These are phyloP conservation scores for Oryza rufipogon DNA, from an alignment of 176 grass and related monocot species.

Conservation along the genomic window DNA sequence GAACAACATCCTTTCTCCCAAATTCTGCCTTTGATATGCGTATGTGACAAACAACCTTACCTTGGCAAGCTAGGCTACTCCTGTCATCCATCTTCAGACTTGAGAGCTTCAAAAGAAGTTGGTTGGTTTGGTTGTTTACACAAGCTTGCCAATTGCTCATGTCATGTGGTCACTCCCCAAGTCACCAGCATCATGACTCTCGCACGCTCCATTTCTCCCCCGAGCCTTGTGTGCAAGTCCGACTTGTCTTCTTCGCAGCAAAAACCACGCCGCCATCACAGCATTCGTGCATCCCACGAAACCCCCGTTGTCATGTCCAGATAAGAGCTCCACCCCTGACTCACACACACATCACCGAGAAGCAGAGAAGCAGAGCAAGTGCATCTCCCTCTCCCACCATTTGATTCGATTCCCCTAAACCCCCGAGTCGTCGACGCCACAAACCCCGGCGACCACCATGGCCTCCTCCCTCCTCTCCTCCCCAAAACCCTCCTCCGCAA, in stretches of 20 bases:
- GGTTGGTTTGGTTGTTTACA: too few relatives aligned
- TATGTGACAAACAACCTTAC: too few relatives aligned
- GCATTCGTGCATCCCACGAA: not conserved
- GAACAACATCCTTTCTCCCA: too few relatives aligned
- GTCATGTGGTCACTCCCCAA: too few relatives aligned
- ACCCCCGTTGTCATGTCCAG: not conserved
- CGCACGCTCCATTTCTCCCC: too few relatives aligned
- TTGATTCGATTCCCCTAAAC: not conserved
- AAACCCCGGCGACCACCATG: conserved; percentile 33
- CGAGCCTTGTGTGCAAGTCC: too few relatives aligned
- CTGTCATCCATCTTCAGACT: too few relatives aligned
- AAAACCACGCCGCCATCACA: not conserved
- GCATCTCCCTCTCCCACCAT: not conserved
- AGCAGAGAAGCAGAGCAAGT: not conserved
- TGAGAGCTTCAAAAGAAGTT: too few relatives aligned
- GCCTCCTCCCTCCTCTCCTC: conserved; percentile 44
- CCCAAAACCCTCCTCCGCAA: conserved; percentile 31
- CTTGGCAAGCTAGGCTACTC: too few relatives aligned
- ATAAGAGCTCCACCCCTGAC: not conserved
- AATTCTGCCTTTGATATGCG: too few relatives aligned
- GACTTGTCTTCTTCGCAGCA: not conserved
- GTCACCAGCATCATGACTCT: too few relatives aligned
- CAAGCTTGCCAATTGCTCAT: too few relatives aligned
- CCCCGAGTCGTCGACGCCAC: not conserved
- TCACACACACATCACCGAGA: not conserved